Conservation (phyloP, 2,329 filamentous ascomycete species). For the Aspergillus fijiensis region DNA sequence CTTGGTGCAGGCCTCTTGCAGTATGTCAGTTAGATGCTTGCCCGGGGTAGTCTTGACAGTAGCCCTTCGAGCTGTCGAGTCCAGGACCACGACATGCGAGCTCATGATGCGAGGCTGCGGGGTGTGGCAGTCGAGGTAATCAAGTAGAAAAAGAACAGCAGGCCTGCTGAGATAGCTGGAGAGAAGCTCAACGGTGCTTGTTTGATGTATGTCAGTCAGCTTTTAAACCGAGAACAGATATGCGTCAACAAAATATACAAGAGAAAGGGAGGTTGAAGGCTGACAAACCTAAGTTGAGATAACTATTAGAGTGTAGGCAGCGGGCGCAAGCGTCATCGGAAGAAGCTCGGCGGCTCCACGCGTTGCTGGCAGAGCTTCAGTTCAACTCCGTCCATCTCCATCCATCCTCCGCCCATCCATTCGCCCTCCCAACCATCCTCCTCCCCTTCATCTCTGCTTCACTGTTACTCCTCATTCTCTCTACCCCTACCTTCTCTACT, state of each 20-base stretch:
- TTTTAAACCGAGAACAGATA: not conserved
- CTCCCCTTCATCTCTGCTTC: slow-evolving; percentile 18
- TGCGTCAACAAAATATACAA: not conserved
- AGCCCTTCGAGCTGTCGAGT: slow-evolving; percentile 72
- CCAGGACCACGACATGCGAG: slow-evolving; percentile 83
- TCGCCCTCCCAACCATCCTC: slow-evolving; percentile 15
- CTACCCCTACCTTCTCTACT: slow-evolving; percentile 5
- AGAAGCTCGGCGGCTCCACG: slow-evolving; percentile 26
- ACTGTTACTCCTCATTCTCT: slow-evolving; percentile 5
- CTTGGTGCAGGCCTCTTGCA: slow-evolving; percentile 84
- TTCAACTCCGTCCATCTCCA: slow-evolving; percentile 21
- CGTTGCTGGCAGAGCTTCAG: slow-evolving; percentile 29
- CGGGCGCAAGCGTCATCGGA: slow-evolving; percentile 29
- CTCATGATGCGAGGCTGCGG: slow-evolving; percentile 59
- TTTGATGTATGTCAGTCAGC: not conserved
- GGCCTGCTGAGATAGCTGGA: not conserved
- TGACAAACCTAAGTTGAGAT: not conserved
- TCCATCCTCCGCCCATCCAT: slow-evolving; percentile 24
- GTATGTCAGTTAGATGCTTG: slow-evolving; percentile 79
- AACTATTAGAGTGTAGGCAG: slow-evolving; percentile 22
- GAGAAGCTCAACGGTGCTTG: not conserved
- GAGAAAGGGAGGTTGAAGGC: not conserved
- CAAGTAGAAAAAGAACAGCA: not conserved
- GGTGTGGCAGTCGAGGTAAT: slow-evolving; percentile 8
- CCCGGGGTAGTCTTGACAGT: slow-evolving; percentile 80